Evolutionary conservation across 2,329 filamentous ascomycete species (phyloP).

Genomic region (Beauveria sp.): DNA sequence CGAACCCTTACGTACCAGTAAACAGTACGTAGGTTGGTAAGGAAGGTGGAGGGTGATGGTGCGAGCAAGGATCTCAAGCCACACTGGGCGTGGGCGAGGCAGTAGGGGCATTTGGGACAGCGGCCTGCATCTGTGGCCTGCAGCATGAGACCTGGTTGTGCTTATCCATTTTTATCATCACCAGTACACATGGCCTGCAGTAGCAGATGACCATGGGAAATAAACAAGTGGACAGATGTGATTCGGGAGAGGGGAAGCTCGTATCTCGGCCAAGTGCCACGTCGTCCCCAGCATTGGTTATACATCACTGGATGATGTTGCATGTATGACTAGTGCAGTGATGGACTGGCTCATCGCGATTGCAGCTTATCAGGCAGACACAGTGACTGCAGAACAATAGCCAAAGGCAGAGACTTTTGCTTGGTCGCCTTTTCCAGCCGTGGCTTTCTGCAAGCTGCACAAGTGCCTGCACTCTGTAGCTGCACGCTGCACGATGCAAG

Average conservation of each 20-base stretch:
- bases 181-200: neutral
- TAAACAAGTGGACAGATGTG: neutral
- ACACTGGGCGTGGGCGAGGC: neutral
- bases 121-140: conserved; percentile 11
- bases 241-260: neutral
- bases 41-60: neutral
- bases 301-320: neutral
- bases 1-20: conserved; percentile 8
- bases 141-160: conserved; percentile 5
- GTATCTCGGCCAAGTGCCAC: neutral
- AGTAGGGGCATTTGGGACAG: neutral
- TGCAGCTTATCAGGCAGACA: neutral
- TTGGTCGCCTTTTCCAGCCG: conserved; percentile 6
- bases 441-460: conserved; percentile 9
- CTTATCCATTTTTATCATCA: conserved; percentile 1
- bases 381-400: neutral
- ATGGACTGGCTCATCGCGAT: neutral
- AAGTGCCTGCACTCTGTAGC: neutral
- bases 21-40: neutral
- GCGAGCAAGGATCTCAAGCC: conserved; percentile 8
- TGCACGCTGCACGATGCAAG: conserved; percentile 11
- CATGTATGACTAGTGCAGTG: neutral
- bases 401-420: neutral
- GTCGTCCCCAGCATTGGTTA: conserved; percentile 1
- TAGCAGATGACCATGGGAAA: conserved; percentile 5